Base-by-base conservation (phyloP, 1,284 basidiomycete genomes). In the Bondarzewia mesenterica region DNA sequence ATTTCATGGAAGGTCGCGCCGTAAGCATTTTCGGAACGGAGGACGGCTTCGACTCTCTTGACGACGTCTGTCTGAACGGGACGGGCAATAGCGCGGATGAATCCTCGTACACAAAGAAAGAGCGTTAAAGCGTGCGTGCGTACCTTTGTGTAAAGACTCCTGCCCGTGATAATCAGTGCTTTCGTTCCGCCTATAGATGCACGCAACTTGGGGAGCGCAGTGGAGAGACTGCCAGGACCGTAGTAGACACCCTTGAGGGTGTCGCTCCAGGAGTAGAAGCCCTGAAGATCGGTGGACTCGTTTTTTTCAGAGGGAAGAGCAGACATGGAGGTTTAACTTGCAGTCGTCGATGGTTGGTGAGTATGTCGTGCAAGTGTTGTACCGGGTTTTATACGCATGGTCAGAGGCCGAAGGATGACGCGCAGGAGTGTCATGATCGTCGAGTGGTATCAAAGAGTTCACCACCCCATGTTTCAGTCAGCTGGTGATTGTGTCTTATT, bases 1-100 rank as follows among this genome's bases (percentile, higher is more conserved):
- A 91, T 89, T 55, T 85, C 80, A 52, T 71, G 78, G 65, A 87
- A 89, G 4, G 83, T 88, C 21, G 71, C 75, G 43, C 77, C 81
- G 58, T 78, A 81, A 14, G 77, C 78, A 51, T 72, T 63, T 52
- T 68, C 67, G 42, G 76, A 73, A 50, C 71, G 74, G 44, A 88
- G 65, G 45, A 85, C 68, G 16, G 54, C 63, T 61, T 85, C 78
- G 5, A 88, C 70, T 45, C 65, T 71, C 56, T 69, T 68, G n/a
- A 87, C 74, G 10, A 84, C 71, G 54, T 82, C 75, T 1, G 83
- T 85, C 84, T 86, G 50, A n/a, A n/a, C n/a, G n/a, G n/a, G n/a
- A n/a, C n/a, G n/a, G n/a, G n/a, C n/a, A n/a, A n/a, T n/a, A n/a
- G n/a, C n/a, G n/a, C n/a, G n/a, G n/a, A n/a, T n/a, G n/a, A n/a